Base-by-base conservation (phyloP, 139 green algal genomes). In the Chlamydomonas sp. region DNA sequence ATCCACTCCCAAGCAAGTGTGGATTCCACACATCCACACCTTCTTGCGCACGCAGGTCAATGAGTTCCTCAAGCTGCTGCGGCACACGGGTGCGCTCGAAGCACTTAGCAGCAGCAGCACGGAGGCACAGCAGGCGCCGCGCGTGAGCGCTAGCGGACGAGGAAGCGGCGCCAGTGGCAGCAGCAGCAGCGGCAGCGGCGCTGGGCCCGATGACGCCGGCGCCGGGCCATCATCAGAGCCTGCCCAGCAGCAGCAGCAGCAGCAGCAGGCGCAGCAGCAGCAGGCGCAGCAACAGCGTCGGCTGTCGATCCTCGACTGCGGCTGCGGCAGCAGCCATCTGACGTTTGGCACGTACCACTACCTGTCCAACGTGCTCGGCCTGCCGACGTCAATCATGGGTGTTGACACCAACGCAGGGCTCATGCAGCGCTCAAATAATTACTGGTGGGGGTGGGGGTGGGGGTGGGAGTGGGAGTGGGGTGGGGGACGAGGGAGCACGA, bases 291-390 rank as follows among this genome's bases (percentile, higher is more conserved):
- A 26, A 22, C 3, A 1, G 20, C 36, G 2, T 24, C 74, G 64
- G 35, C 33, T 83, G 20, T 68, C 57, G 3, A 75, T 90, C 28
- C 58, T 87, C 29, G 84, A 90, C 54, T 79, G 74, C 34, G 84
- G 84, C 36, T 90, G 84, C 35, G 84, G 84, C 47, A 81, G 76
- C 13, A 80, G 79, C 3, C 79, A 87, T 67, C 71, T 90, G 10
- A 85, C 84, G 2, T 83, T 90, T 34, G 78, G 76, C 34, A 79
- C 78, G 0, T 85, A 79, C 70, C 74, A 85, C 58, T 84, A 87
- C 50, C 60, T 87, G 16, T 58, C 67, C 57, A 61, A 84, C 38
- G 74, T 80, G 54, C 35, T 70, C 22, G 72, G 70, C 0, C 2
- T 79, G 37, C 38, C 65, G 0, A 54, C 74, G 3, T 10, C 6